Evolutionary conservation across 2,329 filamentous ascomycete genomes (phyloP).

Genomic region (Emmonsiellopsis sp.): DNA sequence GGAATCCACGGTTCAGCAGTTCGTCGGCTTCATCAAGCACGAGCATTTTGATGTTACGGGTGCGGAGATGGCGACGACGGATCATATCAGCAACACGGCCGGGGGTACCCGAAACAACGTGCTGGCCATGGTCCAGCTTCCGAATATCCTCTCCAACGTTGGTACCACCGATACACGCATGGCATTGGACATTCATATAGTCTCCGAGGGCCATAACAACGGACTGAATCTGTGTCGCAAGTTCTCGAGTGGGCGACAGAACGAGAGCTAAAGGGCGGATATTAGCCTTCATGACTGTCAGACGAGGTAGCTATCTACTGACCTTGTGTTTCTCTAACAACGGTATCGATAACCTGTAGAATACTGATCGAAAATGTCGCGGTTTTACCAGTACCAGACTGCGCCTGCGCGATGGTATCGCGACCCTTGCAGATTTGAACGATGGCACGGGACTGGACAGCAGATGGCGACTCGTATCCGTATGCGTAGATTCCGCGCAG

Average conservation of each 20-base stretch:
- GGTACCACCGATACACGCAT: slow-evolving; percentile 95
- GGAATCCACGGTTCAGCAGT: slow-evolving; percentile 84
- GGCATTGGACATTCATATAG: slow-evolving; percentile 99
- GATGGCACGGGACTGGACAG: slow-evolving; percentile 94
- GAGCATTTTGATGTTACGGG: slow-evolving; percentile 69
- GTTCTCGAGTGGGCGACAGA: slow-evolving; percentile 88
- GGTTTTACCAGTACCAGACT: slow-evolving; percentile 94
- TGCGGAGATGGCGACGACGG: slow-evolving; percentile 62
- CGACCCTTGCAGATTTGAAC: slow-evolving; percentile 98
- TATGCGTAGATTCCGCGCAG: slow-evolving; percentile 97
- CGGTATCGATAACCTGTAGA: slow-evolving; percentile 90
- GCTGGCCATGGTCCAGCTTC: slow-evolving; percentile 94
- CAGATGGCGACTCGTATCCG: slow-evolving; percentile 95
- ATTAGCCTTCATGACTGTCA: not conserved
- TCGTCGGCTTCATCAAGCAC: slow-evolving; percentile 70
- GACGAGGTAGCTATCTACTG: slow-evolving; percentile 10
- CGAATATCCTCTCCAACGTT: slow-evolving; percentile 97
- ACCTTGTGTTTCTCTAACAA: slow-evolving; percentile 79
- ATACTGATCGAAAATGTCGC: slow-evolving; percentile 95
- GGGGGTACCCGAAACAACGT: slow-evolving; percentile 96
- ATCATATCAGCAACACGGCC: slow-evolving; percentile 88
- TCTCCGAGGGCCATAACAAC: slow-evolving; percentile 99
- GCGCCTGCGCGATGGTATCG: slow-evolving; percentile 96
- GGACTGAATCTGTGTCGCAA: slow-evolving; percentile 96
- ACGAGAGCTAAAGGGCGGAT: slow-evolving; percentile 57